A percentile compares a stretch with the other conserved stretches of the same genome.
phyloP scores from a whole-genome alignment of 805 yeast species.

The Saturnispora kantuleensis region DNA sequence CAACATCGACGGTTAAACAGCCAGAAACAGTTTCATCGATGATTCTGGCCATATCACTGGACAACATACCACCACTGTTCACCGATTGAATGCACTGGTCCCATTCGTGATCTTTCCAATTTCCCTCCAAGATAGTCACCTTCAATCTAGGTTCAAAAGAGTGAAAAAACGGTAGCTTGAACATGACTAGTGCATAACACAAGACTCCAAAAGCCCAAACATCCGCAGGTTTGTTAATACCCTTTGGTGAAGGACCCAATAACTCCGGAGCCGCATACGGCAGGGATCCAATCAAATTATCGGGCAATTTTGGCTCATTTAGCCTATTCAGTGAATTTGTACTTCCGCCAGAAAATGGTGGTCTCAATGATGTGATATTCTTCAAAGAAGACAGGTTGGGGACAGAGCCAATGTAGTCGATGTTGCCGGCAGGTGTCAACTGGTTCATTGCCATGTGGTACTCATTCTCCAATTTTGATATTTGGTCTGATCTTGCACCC shows the following conservation, averaged over 20 bases:
- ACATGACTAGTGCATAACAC: slow-evolving; percentile 60
- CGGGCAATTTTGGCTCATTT: slow-evolving; percentile 4
- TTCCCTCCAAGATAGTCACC: slow-evolving; percentile 60
- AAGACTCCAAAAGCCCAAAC: slow-evolving; percentile 88
- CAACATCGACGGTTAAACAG: slow-evolving; percentile 5
- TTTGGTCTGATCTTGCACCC: background rate
- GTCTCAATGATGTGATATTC: background rate
- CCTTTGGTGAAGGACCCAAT: slow-evolving; percentile 48
- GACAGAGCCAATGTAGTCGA: background rate
- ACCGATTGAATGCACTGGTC: background rate
- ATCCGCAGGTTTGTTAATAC: slow-evolving; percentile 60
- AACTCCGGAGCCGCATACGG: slow-evolving; percentile 93
- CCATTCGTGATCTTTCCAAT: slow-evolving; percentile 17
- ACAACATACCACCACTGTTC: background rate
- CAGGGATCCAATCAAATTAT: slow-evolving; percentile 57
- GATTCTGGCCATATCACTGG: background rate
- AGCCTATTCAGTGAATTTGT: slow-evolving; percentile 1
- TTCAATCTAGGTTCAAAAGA: slow-evolving; percentile 73
- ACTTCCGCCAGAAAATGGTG: slow-evolving; percentile 1
- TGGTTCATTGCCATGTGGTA: slow-evolving; percentile 2
- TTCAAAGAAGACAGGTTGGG: slow-evolving; percentile 2
- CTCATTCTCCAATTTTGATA: background rate
- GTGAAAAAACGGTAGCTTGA: slow-evolving; percentile 75
- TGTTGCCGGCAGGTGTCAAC: background rate
- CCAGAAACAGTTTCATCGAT: slow-evolving; percentile 4